A percentile compares a stretch with the other conserved stretches of the same genome.
These are phyloP conservation scores for Trichosporon asahii DNA, from an alignment of 1,284 basidiomycete genomes.

Conservation along the genomic window DNA sequence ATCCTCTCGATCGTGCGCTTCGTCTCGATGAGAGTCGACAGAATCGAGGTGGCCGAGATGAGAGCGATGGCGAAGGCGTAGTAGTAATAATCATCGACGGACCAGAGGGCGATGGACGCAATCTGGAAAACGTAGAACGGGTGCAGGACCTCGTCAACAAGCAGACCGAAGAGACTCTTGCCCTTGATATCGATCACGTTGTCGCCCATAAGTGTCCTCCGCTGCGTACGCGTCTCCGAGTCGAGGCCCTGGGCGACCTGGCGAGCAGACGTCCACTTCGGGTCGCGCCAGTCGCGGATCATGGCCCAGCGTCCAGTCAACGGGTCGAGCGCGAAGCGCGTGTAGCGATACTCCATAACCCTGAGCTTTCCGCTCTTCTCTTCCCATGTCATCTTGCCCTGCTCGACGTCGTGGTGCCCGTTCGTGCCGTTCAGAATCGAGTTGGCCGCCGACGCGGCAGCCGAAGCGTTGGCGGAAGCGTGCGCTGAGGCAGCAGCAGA, in stretches of 20 bases:
- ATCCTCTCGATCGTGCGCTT: slow-evolving; percentile 90
- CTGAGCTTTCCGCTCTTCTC: slow-evolving; percentile 56
- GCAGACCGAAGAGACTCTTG: slow-evolving; percentile 73
- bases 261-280: slow-evolving; percentile 64
- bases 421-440: slow-evolving; percentile 30
- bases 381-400: slow-evolving; percentile 46
- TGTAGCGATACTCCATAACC: slow-evolving; percentile 68
- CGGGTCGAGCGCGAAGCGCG: slow-evolving; percentile 83
- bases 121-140: slow-evolving; percentile 99
- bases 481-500: slow-evolving; percentile 2
- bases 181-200: slow-evolving; percentile 91
- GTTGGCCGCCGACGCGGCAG: slow-evolving; percentile 23
- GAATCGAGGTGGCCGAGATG: slow-evolving; percentile 82
- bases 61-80: slow-evolving; percentile 96
- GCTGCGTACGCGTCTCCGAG: slow-evolving; percentile 60
- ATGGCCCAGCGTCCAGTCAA: slow-evolving; percentile 76
- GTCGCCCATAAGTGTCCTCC: slow-evolving; percentile 71
- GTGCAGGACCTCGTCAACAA: slow-evolving; percentile 91
- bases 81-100: slow-evolving; percentile 91
- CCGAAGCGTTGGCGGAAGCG: slow-evolving; percentile 18
- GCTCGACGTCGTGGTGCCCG: slow-evolving; percentile 38
- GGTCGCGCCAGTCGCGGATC: slow-evolving; percentile 90
- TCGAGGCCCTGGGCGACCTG: slow-evolving; percentile 66
- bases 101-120: slow-evolving; percentile 91
- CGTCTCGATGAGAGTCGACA: slow-evolving; percentile 87